phyloP scores from a whole-genome alignment of 371 early-diverging fungal genomes.

The Mortierella sp. region DNA sequence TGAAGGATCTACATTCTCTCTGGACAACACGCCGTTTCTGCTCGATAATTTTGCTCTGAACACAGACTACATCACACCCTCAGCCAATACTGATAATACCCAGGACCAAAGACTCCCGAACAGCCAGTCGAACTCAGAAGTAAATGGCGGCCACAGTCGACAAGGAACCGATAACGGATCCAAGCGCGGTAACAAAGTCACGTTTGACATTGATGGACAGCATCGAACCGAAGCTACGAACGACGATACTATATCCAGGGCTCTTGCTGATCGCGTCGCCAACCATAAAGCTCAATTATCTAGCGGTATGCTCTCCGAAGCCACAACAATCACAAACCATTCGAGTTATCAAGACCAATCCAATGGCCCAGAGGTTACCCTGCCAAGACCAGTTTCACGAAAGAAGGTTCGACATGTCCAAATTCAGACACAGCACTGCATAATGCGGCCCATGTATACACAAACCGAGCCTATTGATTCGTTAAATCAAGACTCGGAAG shows the following conservation, averaged over 20 bases:
- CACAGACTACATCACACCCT: slow-evolving; percentile 27
- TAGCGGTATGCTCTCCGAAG: slow-evolving; percentile 11
- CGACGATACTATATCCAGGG: slow-evolving; percentile 27
- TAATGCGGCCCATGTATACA: slow-evolving; percentile 51
- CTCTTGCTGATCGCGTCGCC: slow-evolving; percentile 29
- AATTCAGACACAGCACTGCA: slow-evolving; percentile 55
- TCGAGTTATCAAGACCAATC: neutral
- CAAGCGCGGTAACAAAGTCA: slow-evolving; percentile 32
- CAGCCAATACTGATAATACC: neutral
- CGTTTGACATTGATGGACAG: slow-evolving; percentile 28
- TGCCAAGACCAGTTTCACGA: slow-evolving; percentile 35
- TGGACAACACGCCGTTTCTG: slow-evolving; percentile 46
- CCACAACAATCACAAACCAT: neutral
- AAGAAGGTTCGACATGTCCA: slow-evolving; percentile 55
- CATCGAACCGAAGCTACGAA: slow-evolving; percentile 6
- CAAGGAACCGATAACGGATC: neutral
- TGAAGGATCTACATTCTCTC: slow-evolving; percentile 39
- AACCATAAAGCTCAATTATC: slow-evolving; percentile 29
- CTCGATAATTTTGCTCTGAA: slow-evolving; percentile 50
- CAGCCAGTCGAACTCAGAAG: neutral
- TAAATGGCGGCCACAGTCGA: neutral
- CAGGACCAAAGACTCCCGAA: neutral
- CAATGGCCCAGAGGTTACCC: slow-evolving; percentile 10
- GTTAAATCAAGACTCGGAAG: slow-evolving; percentile 12
- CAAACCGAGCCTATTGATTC: slow-evolving; percentile 41